A percentile compares a stretch with the other conserved stretches of the same genome.
These are phyloP conservation scores for Tricholoma flavovirens DNA, from an alignment of 768 basidiomycete genomes.

Conservation along the genomic window DNA sequence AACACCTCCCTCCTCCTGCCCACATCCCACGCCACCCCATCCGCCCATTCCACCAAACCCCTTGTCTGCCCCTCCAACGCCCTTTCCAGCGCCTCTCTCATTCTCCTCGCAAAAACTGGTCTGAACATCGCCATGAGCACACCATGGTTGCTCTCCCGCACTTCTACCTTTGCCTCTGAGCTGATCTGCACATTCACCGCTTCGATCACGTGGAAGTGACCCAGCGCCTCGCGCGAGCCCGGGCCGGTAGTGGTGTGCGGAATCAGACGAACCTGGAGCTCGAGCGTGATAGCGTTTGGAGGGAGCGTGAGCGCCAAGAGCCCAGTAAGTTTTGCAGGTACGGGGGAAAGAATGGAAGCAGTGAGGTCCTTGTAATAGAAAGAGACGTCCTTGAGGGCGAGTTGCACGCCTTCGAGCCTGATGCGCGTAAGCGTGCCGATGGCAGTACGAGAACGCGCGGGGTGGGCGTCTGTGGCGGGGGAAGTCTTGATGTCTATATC, in stretches of 20 bases:
- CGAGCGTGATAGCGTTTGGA: constrained; percentile 61
- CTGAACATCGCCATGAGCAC: constrained; percentile 57
- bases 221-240: constrained; percentile 32
- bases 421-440: constrained; percentile 64
- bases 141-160: constrained; percentile 60
- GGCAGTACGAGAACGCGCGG: constrained; percentile 36
- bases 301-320: constrained; percentile 59
- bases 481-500: constrained; percentile 42
- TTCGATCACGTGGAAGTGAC: constrained; percentile 57
- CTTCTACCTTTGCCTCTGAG: constrained; percentile 47
- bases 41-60: constrained; percentile 44
- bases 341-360: constrained; percentile 42
- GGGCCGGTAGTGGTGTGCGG: constrained; percentile 40
- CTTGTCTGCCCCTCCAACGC: constrained; percentile 53
- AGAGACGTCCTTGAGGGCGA: constrained; percentile 58
- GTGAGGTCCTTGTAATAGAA: constrained; percentile 70
- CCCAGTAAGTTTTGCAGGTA: constrained; percentile 54
- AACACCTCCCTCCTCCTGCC: constrained; percentile 56
- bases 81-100: constrained; percentile 56
- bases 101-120: constrained; percentile 49
- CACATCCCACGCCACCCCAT: constrained; percentile 56
- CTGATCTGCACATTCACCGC: constrained; percentile 48
- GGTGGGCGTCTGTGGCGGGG: constrained; percentile 19
- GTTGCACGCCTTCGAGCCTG: constrained; percentile 58
- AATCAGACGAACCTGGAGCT: constrained; percentile 60